These are phyloP conservation scores for Tricholoma sp. DNA, from an alignment of 768 basidiomycete genomes.

Conservation along the genomic window DNA sequence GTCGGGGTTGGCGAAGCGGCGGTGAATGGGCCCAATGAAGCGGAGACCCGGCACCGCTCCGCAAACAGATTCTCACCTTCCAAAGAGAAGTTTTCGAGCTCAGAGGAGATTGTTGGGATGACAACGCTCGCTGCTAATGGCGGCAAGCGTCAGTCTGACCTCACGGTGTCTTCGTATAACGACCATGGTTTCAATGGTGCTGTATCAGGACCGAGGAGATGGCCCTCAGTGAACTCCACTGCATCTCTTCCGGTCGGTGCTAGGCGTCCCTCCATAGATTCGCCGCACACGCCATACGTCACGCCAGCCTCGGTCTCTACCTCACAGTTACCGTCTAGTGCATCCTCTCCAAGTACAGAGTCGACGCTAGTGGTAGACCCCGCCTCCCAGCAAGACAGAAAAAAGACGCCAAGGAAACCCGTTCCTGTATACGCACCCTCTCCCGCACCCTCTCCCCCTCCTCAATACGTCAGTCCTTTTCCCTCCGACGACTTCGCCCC, in stretches of 20 bases:
- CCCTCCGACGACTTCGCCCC: not conserved
- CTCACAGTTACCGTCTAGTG: not conserved
- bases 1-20: not conserved
- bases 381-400: not conserved
- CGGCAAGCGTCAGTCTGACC: not conserved
- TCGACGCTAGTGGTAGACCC: constrained; percentile 7
- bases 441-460: not conserved
- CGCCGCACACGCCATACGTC: not conserved
- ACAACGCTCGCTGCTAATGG: constrained; percentile 5
- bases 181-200: not conserved
- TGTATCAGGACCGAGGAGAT: not conserved
- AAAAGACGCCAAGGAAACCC: constrained; percentile 16
- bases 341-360: not conserved
- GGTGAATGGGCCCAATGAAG: constrained; percentile 1
- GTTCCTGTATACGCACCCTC: constrained; percentile 14
- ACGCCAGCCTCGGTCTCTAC: not conserved
- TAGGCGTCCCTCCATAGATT: constrained; percentile 1
- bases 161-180: not conserved
- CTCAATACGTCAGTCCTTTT: not conserved
- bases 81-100: constrained; percentile 13
- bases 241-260: not conserved
- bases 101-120: constrained; percentile 7
- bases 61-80: constrained; percentile 5
- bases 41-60: constrained; percentile 4
- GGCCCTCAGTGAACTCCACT: constrained; percentile 1